Percentiles rank a stretch among this genome's conserved stretches.
phyloP scores from a whole-genome alignment of 371 early-diverging fungal species.

The Mortierella sp. region DNA sequence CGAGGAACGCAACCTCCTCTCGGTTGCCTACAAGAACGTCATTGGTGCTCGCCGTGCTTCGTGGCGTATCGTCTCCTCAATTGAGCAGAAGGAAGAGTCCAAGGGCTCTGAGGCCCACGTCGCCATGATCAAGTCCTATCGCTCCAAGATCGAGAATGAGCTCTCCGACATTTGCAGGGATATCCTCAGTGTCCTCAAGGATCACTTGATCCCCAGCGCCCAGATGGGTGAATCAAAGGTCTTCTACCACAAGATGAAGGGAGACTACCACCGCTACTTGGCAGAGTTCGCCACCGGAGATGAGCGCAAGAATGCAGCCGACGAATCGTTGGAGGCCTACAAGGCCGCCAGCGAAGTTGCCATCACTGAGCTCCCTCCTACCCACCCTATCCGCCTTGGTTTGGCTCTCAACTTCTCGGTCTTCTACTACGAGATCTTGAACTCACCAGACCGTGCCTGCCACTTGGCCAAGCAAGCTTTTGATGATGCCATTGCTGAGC shows the following conservation, averaged over 20 bases:
- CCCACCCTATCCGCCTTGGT: conserved; percentile 99
- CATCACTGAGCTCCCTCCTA: conserved; percentile 92
- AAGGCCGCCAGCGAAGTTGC: conserved; percentile 97
- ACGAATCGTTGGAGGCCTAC: conserved; percentile 95
- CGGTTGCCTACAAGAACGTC: conserved; percentile 99
- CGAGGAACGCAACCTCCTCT: conserved; percentile 98
- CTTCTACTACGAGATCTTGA: conserved; percentile 99
- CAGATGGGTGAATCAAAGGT: conserved; percentile 96
- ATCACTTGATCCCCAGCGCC: conserved; percentile 89
- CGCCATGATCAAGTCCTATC: conserved; percentile 91
- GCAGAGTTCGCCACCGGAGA: conserved; percentile 97
- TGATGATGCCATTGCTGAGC: conserved; percentile 99
- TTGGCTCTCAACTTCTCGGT: conserved; percentile 99
- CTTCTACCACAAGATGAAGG: conserved; percentile 99
- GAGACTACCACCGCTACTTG: conserved; percentile 99
- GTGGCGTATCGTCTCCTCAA: conserved; percentile 99
- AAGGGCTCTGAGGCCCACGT: conserved; percentile 91
- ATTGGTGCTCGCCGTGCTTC: conserved; percentile 99
- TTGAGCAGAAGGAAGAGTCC: conserved; percentile 97
- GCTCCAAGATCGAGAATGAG: conserved; percentile 93
- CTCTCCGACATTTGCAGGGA: conserved; percentile 96
- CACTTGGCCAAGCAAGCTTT: conserved; percentile 99
- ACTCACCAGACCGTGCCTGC: conserved; percentile 98
- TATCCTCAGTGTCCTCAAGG: conserved; percentile 92
- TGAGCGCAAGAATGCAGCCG: conserved; percentile 88